Evolutionary conservation across 2,329 filamentous ascomycete species (phyloP), one percentile per base, ranked within the genome.

Genomic region (Cercospora nicotianae): DNA sequence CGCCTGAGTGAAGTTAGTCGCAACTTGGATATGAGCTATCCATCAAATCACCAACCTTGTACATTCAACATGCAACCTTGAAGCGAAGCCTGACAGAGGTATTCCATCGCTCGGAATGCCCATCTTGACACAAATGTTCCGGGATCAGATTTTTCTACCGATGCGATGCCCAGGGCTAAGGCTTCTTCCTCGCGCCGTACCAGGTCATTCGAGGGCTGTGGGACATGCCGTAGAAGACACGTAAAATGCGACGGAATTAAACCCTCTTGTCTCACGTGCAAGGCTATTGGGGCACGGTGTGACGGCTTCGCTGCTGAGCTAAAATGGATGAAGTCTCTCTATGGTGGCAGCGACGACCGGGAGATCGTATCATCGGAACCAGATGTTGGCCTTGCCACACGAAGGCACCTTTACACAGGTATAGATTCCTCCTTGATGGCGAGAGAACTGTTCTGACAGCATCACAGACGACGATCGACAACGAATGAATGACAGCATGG

Each of bases 161-260:
- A 36, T 60, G 39, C 20, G 20, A 81, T 67, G 77, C 64, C 66
- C 13, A 65, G 53, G 26, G 23, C 45, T 1, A 65, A 62, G 23
- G 48, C 63, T 9, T 48, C 42, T 3, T 61, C 66, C n/a, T 61
- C 66, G 3, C 58, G 58, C 16, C 63, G 66, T 16, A 63, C 63
- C 9, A 58, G 66, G 13, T 65, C 66, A 20, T 65, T 68, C 42
- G 59, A 59, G 13, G 66, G 66, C 12, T 68, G 66, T 45, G 63
- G 59, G 2, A 60, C 51, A 5, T 65, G 63, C 36, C 45, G 62
- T 1, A 23, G 62, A 12, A 30, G 66, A 1, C 57, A 65, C 30
- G 58, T 64, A 7, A 62, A 45, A 13, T 65, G 66, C 18, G 66
- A 67, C 33, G 61, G 60, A 18, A 42, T 61, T 10, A 39, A 28